Evolutionary conservation across 83 land plant species (phyloP).

Genomic region (Picea abies): DNA sequence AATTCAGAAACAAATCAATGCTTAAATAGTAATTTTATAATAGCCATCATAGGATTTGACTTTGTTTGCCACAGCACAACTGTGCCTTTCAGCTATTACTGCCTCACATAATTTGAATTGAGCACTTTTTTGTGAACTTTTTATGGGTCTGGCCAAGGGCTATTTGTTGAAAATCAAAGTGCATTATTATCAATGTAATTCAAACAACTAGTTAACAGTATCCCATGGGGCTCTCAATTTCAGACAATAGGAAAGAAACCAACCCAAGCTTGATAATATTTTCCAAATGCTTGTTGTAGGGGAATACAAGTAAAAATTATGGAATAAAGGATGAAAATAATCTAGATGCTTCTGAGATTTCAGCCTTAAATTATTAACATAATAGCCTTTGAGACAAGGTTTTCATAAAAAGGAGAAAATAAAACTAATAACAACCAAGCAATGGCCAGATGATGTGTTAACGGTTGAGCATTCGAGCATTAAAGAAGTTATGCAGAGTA

Average conservation of each 20-base stretch:
- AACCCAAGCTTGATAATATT: background rate
- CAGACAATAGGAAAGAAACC: too few relatives aligned
- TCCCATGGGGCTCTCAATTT: background rate
- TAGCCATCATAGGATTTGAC: background rate
- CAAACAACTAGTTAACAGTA: background rate
- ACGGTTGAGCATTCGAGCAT: background rate
- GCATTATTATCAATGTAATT: background rate
- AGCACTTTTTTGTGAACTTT: background rate
- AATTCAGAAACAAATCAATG: too few relatives aligned
- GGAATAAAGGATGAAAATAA: background rate
- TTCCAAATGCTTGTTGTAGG: background rate
- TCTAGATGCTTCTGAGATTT: background rate
- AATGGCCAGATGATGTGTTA: background rate
- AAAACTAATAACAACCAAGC: background rate
- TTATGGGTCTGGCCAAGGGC: background rate
- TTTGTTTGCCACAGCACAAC: background rate
- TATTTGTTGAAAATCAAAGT: background rate
- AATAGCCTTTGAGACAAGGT: background rate
- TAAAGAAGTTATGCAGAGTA: too few relatives aligned
- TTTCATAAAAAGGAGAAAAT: background rate
- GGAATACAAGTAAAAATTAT: background rate
- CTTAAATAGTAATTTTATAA: background rate
- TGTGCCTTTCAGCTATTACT: background rate
- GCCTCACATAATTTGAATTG: background rate
- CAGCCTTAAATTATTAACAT: background rate